Percentiles rank a stretch among this genome's conserved stretches.
These are phyloP conservation scores for Drosera capensis DNA, from an alignment of 148 eudicot genomes.

Conservation along the genomic window DNA sequence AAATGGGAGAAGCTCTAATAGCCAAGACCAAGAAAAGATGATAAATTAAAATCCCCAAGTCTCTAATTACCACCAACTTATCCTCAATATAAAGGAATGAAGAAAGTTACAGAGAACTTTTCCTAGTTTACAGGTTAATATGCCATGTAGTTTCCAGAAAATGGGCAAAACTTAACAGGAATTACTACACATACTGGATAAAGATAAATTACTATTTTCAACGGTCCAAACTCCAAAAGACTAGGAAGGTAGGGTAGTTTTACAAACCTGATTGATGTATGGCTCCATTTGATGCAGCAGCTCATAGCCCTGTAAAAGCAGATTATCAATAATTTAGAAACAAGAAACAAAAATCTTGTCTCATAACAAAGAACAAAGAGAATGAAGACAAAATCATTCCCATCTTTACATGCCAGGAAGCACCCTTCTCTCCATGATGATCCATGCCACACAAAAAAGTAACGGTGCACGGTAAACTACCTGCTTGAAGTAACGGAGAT, in stretches of 20 bases:
- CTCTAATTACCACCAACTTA: too few relatives aligned
- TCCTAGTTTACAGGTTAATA: too few relatives aligned
- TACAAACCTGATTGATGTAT: slow-evolving; percentile 80
- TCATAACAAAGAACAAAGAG: not conserved
- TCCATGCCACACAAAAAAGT: too few relatives aligned
- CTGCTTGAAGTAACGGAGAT: slow-evolving; percentile 97
- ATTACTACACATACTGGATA: too few relatives aligned
- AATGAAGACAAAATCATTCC: not conserved
- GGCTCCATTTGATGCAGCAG: slow-evolving; percentile 99
- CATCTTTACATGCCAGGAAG: too few relatives aligned
- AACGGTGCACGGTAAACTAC: slow-evolving; percentile 18
- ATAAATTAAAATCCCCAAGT: slow-evolving; percentile 1
- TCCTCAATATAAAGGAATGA: too few relatives aligned
- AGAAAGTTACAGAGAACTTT: too few relatives aligned
- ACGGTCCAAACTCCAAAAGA: too few relatives aligned
- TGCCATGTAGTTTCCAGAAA: too few relatives aligned
- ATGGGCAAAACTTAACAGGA: too few relatives aligned
- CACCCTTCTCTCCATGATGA: too few relatives aligned
- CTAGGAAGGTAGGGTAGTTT: not conserved
- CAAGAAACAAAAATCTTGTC: not conserved
- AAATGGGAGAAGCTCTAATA: not conserved
- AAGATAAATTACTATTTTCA: too few relatives aligned
- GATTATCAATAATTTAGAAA: slow-evolving; percentile 1
- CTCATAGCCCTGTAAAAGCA: slow-evolving; percentile 72
- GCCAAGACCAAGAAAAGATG: not conserved